Evolutionary conservation across 768 basidiomycete genomes (phyloP).

Genomic region (Panellus pusillus): DNA sequence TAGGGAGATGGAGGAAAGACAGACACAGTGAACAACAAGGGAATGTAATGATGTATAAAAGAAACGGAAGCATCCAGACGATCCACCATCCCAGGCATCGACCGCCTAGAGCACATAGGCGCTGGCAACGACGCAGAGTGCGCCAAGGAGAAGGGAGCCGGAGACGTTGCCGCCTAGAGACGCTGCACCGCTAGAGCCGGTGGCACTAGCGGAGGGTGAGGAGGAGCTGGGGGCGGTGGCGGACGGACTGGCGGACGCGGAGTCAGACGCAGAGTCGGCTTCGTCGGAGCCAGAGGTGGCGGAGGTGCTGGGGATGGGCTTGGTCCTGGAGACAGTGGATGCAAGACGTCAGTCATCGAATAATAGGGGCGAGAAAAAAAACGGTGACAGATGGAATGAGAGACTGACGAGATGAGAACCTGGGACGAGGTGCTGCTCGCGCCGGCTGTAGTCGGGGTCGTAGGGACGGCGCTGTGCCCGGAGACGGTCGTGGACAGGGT

Average conservation of each 20-base stretch:
- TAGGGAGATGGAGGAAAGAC: background rate
- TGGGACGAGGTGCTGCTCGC: background rate
- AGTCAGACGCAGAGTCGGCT: background rate
- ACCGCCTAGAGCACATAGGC: conserved; percentile 10
- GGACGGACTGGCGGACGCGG: background rate
- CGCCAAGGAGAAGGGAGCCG: conserved; percentile 6
- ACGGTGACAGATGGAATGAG: background rate
- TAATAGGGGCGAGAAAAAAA: background rate
- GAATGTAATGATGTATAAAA: background rate
- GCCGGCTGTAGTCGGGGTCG: background rate
- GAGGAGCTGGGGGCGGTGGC: background rate
- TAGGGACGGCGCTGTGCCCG: background rate
- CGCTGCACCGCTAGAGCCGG: conserved; percentile 1
- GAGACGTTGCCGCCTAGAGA: conserved; percentile 2
- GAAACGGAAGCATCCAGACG: too few species aligned
- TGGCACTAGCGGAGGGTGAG: background rate
- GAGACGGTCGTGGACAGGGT: conserved; percentile 7
- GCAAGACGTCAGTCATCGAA: background rate
- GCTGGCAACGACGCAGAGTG: conserved; percentile 9
- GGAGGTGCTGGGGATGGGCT: background rate
- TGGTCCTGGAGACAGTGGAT: background rate
- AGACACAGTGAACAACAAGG: background rate
- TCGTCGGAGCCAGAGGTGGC: background rate
- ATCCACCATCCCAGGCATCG: too few species aligned
- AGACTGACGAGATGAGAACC: conserved; percentile 4